Percentiles rank a stretch among this genome's conserved stretches.
These are phyloP conservation scores for Glycine tomentella DNA, from an alignment of 306 rosid species.

Conservation along the genomic window DNA sequence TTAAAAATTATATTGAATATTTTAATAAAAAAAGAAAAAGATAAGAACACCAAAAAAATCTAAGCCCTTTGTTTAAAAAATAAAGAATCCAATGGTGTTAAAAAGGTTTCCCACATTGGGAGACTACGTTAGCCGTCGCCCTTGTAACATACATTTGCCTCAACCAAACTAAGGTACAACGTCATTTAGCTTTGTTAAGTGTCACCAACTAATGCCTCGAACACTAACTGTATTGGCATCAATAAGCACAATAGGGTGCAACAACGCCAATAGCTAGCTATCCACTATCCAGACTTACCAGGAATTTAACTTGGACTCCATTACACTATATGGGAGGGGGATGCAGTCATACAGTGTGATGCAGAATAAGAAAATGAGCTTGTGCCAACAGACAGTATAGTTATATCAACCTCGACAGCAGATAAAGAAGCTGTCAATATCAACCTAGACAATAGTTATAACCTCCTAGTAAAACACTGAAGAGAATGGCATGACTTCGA, in stretches of 20 bases:
- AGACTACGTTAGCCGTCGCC: no score
- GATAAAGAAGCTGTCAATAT: conserved; percentile 23
- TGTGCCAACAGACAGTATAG: not conserved
- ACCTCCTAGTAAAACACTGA: not conserved
- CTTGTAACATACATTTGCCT: no score
- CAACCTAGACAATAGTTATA: not conserved
- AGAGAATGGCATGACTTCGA: not conserved
- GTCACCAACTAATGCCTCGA: not conserved
- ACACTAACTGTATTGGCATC: not conserved
- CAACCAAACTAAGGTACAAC: not conserved
- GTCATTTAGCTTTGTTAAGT: no score
- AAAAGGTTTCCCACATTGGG: no score
- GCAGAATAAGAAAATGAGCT: not conserved
- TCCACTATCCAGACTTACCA: conserved; percentile 3
- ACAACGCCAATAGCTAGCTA: not conserved
- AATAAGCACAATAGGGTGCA: not conserved
- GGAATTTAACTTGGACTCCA: not conserved
- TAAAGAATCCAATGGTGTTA: no score
- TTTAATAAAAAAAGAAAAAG: no score
- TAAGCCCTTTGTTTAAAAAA: no score
- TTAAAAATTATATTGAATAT: no score
- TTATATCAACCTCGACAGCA: conserved; percentile 7
- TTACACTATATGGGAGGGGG: not conserved
- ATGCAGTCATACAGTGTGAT: not conserved
- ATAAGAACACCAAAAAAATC: no score